Base-by-base conservation (phyloP, 2,329 filamentous ascomycete genomes). In the Trichophaea hybrida region DNA sequence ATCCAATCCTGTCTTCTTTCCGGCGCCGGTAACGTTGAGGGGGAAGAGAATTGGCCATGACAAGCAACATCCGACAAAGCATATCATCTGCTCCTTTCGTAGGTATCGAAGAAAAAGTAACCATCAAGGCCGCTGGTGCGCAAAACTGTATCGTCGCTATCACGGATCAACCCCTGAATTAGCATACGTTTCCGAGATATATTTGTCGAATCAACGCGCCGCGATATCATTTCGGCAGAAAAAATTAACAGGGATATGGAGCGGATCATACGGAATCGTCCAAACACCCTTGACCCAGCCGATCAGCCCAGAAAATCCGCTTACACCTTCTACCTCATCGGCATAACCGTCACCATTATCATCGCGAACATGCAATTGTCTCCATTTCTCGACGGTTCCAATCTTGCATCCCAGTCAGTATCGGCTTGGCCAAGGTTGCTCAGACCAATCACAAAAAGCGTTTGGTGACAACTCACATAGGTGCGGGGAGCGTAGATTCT, bases 91-190 rank as follows among this genome's bases (percentile, higher is more conserved):
- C 33, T 84, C 75, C 57, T 93, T 84, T 69, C 89, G 88, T 64
- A 97, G 74, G 69, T 91, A 95, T 38, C 91, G 88, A 33, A 97
- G 77, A 94, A 88, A 55, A 97, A 82, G 72, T 91, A 97, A 35
- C 86, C 86, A 71, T 98, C 91, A 64, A 98, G 80, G 0, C 89
- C 94, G 71, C 91, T 88, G 74, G 95, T 88, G 69, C 93, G 87
- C 24, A 97, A 80, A 32, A 90, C 81, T 69, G 87, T 88, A 44
- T 83, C 82, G 70, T 97, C 90, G 2, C 68, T 69, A 56, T 24
- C 33, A 79, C 76, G 17, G 51, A 58, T 51, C 12, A 51, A 24
- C n/a, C 51, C 31, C 59, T 34, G 5, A 43, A 24, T 24, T 24
- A 24, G 24, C 24, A 24, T 24, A 24, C 24, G 24, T 24, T 3